These are phyloP conservation scores for Fusarium humuli DNA, from an alignment of 2,329 filamentous ascomycete genomes.

Conservation along the genomic window DNA sequence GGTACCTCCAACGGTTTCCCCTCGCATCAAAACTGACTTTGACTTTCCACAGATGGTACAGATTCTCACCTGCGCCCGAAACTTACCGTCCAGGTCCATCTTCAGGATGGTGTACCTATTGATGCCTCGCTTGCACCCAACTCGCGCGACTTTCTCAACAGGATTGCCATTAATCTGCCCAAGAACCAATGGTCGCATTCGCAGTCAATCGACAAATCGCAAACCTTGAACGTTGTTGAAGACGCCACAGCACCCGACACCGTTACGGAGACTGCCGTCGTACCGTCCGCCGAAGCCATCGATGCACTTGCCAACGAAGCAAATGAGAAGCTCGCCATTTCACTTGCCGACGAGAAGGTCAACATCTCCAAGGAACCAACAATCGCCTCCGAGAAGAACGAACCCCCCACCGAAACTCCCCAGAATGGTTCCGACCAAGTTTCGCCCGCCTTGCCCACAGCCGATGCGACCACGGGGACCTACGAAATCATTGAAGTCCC, in stretches of 20 bases:
- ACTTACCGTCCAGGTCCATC: constrained; percentile 75
- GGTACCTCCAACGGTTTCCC: constrained; percentile 23
- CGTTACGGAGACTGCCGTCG: neutral
- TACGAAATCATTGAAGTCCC: constrained; percentile 74
- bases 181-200: constrained; percentile 16
- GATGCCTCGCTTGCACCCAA: constrained; percentile 75
- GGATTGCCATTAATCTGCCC: constrained; percentile 63
- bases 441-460: neutral
- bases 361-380: neutral
- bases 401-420: neutral
- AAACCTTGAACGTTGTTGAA: constrained; percentile 14
- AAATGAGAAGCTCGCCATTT: constrained; percentile 20
- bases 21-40: constrained; percentile 18
- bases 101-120: constrained; percentile 73
- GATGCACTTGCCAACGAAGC: constrained; percentile 25
- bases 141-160: constrained; percentile 72
- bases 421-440: neutral
- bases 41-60: constrained; percentile 48
- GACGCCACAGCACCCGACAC: constrained; percentile 1
- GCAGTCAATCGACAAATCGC: constrained; percentile 5
- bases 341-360: neutral
- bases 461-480: constrained; percentile 13
- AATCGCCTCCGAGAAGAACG: neutral
- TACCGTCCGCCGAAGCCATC: constrained; percentile 5
- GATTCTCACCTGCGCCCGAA: constrained; percentile 71